Conservation (phyloP, 2,329 filamentous ascomycete species). For the Phyllosticta citrichinensis region DNA sequence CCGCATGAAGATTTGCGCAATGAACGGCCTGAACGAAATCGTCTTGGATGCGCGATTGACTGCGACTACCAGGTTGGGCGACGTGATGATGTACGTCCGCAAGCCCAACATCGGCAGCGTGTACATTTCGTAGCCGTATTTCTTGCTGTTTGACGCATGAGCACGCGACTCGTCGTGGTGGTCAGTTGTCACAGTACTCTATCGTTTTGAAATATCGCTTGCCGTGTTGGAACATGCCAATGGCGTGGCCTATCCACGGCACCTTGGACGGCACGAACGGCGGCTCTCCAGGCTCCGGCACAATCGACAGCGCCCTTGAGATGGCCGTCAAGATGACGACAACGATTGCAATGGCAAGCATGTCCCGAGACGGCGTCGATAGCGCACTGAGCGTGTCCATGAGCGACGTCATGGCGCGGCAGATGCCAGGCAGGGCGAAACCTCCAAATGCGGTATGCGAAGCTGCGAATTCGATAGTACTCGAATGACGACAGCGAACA, state of each 20-base stretch:
- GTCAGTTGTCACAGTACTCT: conserved; percentile 22
- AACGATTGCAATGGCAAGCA: background rate
- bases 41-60: conserved; percentile 31
- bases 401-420: background rate
- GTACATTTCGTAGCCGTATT: conserved; percentile 24
- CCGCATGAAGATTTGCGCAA: conserved; percentile 23
- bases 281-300: conserved; percentile 31
- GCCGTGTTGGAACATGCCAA: conserved; percentile 31
- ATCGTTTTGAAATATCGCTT: conserved; percentile 27
- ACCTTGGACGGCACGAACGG: conserved; percentile 31
- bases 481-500: background rate
- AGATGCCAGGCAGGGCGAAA: background rate
- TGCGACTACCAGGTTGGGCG: conserved; percentile 29
- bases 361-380: background rate
- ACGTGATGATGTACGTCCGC: conserved; percentile 37
- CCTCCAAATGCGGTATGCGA: background rate
- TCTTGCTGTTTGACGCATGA: conserved; percentile 12
- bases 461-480: background rate
- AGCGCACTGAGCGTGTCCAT: background rate
- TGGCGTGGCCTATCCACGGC: conserved; percentile 38
- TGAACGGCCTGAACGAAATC: conserved; percentile 35
- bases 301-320: background rate
- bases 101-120: conserved; percentile 37
- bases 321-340: background rate
- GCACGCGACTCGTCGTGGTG: background rate